phyloP scores from a whole-genome alignment of 2,329 filamentous ascomycete genomes.

The Niveomyces coronatus region DNA sequence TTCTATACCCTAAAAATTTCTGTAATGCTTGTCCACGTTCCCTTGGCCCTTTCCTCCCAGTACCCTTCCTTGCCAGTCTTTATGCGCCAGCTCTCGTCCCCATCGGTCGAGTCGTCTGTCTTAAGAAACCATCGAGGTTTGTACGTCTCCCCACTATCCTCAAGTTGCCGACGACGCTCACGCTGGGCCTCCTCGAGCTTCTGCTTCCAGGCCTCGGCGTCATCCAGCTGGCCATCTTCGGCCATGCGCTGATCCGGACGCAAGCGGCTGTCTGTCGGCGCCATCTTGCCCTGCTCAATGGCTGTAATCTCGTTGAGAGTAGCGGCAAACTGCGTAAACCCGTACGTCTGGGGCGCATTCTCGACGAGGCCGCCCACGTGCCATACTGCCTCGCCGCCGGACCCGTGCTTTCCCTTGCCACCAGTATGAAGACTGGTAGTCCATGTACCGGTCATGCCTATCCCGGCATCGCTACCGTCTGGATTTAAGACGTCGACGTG shows the following conservation, averaged over 20 bases:
- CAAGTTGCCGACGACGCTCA: conserved; percentile 60
- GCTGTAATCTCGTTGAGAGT: conserved; percentile 77
- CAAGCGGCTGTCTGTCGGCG: conserved; percentile 73
- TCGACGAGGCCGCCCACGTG: conserved; percentile 66
- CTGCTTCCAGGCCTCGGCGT: conserved; percentile 74
- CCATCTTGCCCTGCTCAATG: conserved; percentile 63
- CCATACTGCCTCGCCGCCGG: conserved; percentile 64
- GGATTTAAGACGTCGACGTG: conserved; percentile 60
- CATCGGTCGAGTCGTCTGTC: conserved; percentile 46
- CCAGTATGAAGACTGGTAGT: conserved; percentile 61
- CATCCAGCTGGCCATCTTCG: conserved; percentile 72
- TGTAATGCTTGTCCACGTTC: conserved; percentile 51
- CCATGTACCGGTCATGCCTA: conserved; percentile 75
- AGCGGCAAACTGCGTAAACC: conserved; percentile 79
- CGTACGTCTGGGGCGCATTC: conserved; percentile 71
- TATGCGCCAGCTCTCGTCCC: conserved; percentile 64
- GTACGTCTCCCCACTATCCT: conserved; percentile 63
- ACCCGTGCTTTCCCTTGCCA: conserved; percentile 41
- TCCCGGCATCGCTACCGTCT: conserved; percentile 53
- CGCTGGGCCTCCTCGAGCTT: conserved; percentile 80
- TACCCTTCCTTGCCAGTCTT: conserved; percentile 79
- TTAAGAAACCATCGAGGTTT: conserved; percentile 76
- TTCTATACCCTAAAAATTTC: conserved; percentile 34
- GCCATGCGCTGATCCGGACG: conserved; percentile 80
- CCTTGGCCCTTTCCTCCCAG: conserved; percentile 73